phyloP scores from a whole-genome alignment of 2,329 filamentous ascomycete genomes.

The Geosmithia putterillii region DNA sequence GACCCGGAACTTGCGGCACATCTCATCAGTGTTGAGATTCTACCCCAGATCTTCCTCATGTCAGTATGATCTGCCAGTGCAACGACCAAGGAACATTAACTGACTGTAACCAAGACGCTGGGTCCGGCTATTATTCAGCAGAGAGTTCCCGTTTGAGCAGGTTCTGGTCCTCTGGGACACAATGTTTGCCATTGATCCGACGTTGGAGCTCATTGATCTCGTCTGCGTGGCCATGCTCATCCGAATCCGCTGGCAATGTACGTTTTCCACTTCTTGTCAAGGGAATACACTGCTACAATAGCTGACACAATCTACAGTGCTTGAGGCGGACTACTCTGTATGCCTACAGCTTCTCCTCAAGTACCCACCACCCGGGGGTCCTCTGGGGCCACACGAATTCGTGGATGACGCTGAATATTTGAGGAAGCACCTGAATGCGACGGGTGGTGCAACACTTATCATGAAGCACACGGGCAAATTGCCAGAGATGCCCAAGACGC shows the following conservation, averaged over 20 bases:
- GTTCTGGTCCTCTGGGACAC: constrained; percentile 81
- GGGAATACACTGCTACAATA: background rate
- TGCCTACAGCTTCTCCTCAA: constrained; percentile 73
- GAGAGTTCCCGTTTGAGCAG: constrained; percentile 84
- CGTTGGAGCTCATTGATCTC: constrained; percentile 69
- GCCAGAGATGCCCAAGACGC: constrained; percentile 21
- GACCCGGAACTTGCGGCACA: constrained; percentile 79
- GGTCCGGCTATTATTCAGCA: constrained; percentile 84
- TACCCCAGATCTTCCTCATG: constrained; percentile 97
- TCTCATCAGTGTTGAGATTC: constrained; percentile 69
- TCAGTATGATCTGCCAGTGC: constrained; percentile 24
- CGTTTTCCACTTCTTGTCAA: constrained; percentile 18
- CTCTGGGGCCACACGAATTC: constrained; percentile 62
- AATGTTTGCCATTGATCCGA: constrained; percentile 76
- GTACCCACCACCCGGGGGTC: constrained; percentile 56
- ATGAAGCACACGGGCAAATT: constrained; percentile 55
- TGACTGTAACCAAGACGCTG: constrained; percentile 56
- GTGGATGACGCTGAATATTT: constrained; percentile 77
- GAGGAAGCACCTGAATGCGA: constrained; percentile 46
- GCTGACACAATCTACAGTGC: constrained; percentile 35
- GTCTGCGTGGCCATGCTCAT: constrained; percentile 93
- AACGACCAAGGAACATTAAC: background rate
- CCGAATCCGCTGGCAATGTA: constrained; percentile 79
- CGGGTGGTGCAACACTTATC: constrained; percentile 54
- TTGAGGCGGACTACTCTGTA: constrained; percentile 78